Conservation (phyloP, 805 yeast genomes). For the Isabelozyma heimii region DNA sequence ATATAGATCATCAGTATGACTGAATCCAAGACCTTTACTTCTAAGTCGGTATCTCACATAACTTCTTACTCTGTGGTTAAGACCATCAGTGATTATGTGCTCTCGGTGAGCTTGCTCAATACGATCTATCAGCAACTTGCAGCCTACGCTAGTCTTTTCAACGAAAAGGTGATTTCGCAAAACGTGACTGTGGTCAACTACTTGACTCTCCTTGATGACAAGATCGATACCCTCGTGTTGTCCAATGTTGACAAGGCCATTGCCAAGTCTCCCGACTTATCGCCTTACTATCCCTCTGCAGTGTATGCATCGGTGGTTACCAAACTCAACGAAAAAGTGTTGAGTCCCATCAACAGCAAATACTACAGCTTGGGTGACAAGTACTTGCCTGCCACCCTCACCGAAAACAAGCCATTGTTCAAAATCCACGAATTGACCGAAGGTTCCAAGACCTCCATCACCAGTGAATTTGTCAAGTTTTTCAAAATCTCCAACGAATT, state of each 20-base stretch:
- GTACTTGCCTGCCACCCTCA: slow-evolving; percentile 22
- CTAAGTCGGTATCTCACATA: slow-evolving; percentile 32
- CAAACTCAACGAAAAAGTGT: slow-evolving; percentile 3
- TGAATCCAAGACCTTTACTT: slow-evolving; percentile 15
- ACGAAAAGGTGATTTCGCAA: slow-evolving; percentile 19
- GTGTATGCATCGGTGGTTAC: slow-evolving; percentile 6
- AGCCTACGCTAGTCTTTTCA: slow-evolving; percentile 17
- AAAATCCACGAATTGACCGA: slow-evolving; percentile 14
- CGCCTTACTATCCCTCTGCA: slow-evolving; percentile 7
- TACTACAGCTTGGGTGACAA: slow-evolving; percentile 16
- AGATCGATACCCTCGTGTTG: slow-evolving; percentile 21
- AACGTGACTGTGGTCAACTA: slow-evolving; percentile 14
- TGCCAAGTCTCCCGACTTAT: slow-evolving; percentile 8
- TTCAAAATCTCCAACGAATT: slow-evolving; percentile 16
- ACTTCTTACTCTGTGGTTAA: slow-evolving; percentile 28
- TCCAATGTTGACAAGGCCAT: slow-evolving; percentile 17
- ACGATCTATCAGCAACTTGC: slow-evolving; percentile 19
- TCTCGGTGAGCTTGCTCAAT: slow-evolving; percentile 23
- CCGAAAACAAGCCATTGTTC: slow-evolving; percentile 26
- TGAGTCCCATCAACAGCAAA: slow-evolving; percentile 11
- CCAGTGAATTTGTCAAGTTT: slow-evolving; percentile 15
- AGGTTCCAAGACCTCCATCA: background rate
- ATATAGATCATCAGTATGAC: slow-evolving; percentile 2
- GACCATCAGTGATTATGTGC: slow-evolving; percentile 15
- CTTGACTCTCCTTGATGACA: slow-evolving; percentile 19